These are phyloP conservation scores for Tylopilus felleus DNA, from an alignment of 768 basidiomycete genomes.

Conservation along the genomic window DNA sequence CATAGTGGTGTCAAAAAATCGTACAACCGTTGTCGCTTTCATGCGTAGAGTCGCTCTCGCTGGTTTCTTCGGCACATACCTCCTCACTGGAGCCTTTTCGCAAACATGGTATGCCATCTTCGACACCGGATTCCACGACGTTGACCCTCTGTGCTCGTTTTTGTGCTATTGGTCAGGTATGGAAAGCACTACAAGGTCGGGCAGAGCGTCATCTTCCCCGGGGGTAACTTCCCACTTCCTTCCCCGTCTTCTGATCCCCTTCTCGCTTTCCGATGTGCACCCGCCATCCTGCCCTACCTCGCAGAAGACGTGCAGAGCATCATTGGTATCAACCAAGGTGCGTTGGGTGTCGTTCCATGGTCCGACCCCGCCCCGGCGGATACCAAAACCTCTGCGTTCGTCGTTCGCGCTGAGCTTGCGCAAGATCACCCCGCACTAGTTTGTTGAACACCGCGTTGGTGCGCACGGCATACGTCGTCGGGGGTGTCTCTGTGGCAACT, in stretches of 20 bases:
- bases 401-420: slow-evolving; percentile 38
- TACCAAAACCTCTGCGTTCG: slow-evolving; percentile 44
- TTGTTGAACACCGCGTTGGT: slow-evolving; percentile 30
- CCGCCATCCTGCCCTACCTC: slow-evolving; percentile 57
- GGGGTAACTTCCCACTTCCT: slow-evolving; percentile 46
- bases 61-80: slow-evolving; percentile 4
- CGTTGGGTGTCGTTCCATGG: slow-evolving; percentile 50
- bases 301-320: slow-evolving; percentile 59
- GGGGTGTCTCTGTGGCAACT: slow-evolving; percentile 45
- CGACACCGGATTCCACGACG: not conserved
- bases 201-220: slow-evolving; percentile 42
- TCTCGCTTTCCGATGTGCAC: slow-evolving; percentile 55
- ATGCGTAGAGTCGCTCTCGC: slow-evolving; percentile 12
- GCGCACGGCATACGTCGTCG: slow-evolving; percentile 38
- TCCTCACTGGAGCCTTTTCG: slow-evolving; percentile 18
- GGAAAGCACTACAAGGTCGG: slow-evolving; percentile 52
- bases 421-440: not conserved
- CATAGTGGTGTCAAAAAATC: too few species aligned
- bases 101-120: slow-evolving; percentile 29
- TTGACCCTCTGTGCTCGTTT: not conserved
- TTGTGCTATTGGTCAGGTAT: slow-evolving; percentile 38
- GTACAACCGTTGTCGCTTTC: not conserved
- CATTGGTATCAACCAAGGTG: slow-evolving; percentile 70
- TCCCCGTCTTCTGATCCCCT: slow-evolving; percentile 38
- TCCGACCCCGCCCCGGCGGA: slow-evolving; percentile 49